Base-by-base conservation (phyloP, 2,329 filamentous ascomycete species). In the Tolypocladium guangdongense region DNA sequence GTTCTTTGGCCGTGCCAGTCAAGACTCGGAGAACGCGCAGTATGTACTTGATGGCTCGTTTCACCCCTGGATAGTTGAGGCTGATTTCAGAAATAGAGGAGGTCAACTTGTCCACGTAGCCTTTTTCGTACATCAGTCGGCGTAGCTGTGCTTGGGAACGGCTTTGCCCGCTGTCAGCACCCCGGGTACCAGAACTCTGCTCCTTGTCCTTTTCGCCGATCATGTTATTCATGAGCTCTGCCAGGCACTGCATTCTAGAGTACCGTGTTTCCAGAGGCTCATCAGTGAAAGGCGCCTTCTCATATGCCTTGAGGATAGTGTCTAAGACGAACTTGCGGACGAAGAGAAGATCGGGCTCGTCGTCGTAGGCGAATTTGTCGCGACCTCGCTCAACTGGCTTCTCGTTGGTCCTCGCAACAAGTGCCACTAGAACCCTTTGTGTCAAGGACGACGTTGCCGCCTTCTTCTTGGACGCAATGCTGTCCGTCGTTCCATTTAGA, bases 51-150 rank as follows among this genome's bases (percentile, higher is more conserved):
- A 99, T 90, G 16, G 91, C 91, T 48, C 91, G 84, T 74, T 95
- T 96, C 18, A 95, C 88, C 30, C 88, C 87, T 0, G 92, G 91
- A 69, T 95, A 96, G 60, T 95, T 95, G 56, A 99, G 81, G 66
- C 96, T 93, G 55, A 99, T 87, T 63, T 99, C 95, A 20, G 93
- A 90, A 61, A 99, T 91, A 1, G 95, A 95, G 14, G 85, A 82
- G 2, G 93, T 97, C 55, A 99, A 73, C 49, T 92, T 87, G 27
- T 88, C 82, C 56, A 97, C 85, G 66, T 93, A 96, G 53, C 95
- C 90, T 73, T 97, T 99, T 71, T 99, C 93, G 63, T 95, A 97
- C 93, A 99, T 99, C 56, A 96, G 83, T 60, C 90, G 89, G 36
- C 89, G 86, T 60, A 99, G 80, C 64, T 96, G 90, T 62, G 87